Base-by-base conservation (phyloP, 2,329 filamentous ascomycete species). In the Aspergillus sojae region DNA sequence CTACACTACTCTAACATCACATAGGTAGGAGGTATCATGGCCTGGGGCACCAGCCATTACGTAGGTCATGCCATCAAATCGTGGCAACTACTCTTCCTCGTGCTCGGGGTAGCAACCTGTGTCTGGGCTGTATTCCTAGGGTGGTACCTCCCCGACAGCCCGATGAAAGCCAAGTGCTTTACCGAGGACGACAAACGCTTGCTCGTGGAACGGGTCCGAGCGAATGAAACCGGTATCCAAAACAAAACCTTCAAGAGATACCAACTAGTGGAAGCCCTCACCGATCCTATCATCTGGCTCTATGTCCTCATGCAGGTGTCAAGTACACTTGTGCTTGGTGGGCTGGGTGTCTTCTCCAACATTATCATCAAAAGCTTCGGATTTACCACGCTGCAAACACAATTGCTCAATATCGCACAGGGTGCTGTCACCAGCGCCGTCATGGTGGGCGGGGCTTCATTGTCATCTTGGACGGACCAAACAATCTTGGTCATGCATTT, bases 401-500 rank as follows among this genome's bases (percentile, higher is more conserved):
- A 91, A 74, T 81, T 93, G 0, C 79, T 92, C 30, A 84, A 88
- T 54, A 92, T 92, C 85, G 89, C 91, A 0, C 81, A 91, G 1
- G 90, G 90, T 10, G 86, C 84, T n/a, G 89, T 89, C 68, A 91
- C 91, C 66, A 90, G 92, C 65, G 79, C 88, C 48, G 84, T 91
- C 1, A 81, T 92, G 3, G 78, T 92, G 16, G 80, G 80, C 2
- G 89, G 57, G 45, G 62, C 4, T 57, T 62, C 21, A 58, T 54
- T 9, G 62, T 56, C 3, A 9, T 66, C 41, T 50, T 62, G 60
- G 45, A 3, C 60, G 62, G 11, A 64, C 62, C 50, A 50, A 61
- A 23, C 62, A 55, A n/a, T 61, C 64, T 48, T 59, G 61, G 80
- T 86, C 39, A 58, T 65, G 43, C 45, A 48, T 14, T 28, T 48